These are phyloP conservation scores for Tulasnella sp. DNA, from an alignment of 768 basidiomycete species.

Conservation along the genomic window DNA sequence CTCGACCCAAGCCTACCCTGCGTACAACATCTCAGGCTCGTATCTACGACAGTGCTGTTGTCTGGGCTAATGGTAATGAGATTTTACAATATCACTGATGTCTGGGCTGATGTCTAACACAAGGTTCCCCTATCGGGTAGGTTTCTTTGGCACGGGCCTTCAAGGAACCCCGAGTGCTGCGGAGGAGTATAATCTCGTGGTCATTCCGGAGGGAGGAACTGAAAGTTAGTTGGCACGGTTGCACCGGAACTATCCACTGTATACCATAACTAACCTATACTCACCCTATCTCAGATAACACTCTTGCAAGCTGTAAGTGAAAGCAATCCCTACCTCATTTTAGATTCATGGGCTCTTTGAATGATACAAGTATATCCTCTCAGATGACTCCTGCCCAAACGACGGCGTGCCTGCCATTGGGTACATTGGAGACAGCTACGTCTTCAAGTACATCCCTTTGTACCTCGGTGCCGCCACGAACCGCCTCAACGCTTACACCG, in stretches of 20 bases:
- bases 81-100: background rate
- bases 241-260: no score
- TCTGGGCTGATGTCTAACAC: background rate
- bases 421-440: conserved; percentile 10
- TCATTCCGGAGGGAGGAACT: conserved; percentile 15
- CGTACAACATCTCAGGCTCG: conserved; percentile 6
- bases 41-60: background rate
- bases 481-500: conserved; percentile 11
- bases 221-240: conserved; percentile 19
- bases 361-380: no score
- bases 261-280: no score
- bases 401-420: background rate
- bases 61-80: background rate
- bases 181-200: conserved; percentile 10
- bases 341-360: no score
- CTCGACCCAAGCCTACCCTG: background rate
- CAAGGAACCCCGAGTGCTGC: background rate
- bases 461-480: conserved; percentile 16
- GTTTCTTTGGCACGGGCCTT: no score
- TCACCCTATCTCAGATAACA: no score
- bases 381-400: no score
- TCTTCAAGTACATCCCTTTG: conserved; percentile 17
- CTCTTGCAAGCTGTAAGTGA: no score
- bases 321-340: no score
- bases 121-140: no score